Evolutionary conservation across 371 early-diverging fungal species (phyloP), one percentile per base, ranked within the genome.

Genomic region (Mortierella sp.): DNA sequence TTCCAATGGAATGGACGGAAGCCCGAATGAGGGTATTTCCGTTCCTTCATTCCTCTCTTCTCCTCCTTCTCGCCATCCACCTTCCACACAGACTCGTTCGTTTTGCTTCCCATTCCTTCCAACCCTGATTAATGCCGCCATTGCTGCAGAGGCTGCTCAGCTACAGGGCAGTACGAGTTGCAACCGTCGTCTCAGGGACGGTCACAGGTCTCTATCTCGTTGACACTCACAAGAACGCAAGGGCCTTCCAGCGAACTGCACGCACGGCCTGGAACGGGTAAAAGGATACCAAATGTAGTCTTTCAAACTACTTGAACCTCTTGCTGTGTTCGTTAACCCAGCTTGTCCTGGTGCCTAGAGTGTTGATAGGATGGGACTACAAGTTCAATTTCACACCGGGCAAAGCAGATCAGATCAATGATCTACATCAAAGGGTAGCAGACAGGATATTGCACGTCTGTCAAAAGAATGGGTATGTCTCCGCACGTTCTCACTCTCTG

Each of bases 401-500:
- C 17, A 84, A 72, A 68, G 82, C 80, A 30, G 81, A 64, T 52
- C 72, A 60, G 44, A 86, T 86, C 48, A 86, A 88, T 47, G 78
- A 73, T 2, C 69, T 92, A 3, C 94, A 93, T 72, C 82, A 85
- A 55, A 82, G 93, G 46, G 88, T 88, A 2, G 92, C 93, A 8
- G 82, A 86, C 27, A 83, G 92, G 27, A 89, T 97, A 23, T 84
- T 95, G 51, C 82, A 90, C 49, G 89, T 92, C 28, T 95, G 96
- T 78, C 86, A 86, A 54, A 82, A 82, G 19, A 97, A 97, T 65
- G 95, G 92, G 79, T 83, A 78, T 52, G 57, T 63, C 21, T 21
- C 37, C 23, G 23, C 3, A 19, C 44, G 6, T 19, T 42, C 15
- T 54, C 2, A 6, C 21, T 51, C 15, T 23, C 23, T 39, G 31